Conservation (phyloP, 352 stramenopile genomes). For the Globisporangium nodosum region DNA sequence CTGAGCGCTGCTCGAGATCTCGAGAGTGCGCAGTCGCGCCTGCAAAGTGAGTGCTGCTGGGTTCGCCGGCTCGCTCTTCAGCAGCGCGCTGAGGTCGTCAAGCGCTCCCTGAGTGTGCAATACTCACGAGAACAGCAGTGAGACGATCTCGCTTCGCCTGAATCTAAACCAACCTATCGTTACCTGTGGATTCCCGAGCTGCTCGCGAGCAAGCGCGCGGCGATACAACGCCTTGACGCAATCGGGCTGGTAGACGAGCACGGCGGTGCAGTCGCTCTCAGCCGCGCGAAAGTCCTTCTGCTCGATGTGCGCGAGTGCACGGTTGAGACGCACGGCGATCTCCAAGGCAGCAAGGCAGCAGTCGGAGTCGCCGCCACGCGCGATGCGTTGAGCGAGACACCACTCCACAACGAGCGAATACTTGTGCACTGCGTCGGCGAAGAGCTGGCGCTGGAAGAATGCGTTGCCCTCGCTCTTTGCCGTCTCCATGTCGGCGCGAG, state of each 20-base stretch:
- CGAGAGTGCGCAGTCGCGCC: neutral
- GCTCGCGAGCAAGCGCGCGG: constrained; percentile 65
- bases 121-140: neutral
- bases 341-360: constrained; percentile 23
- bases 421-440: constrained; percentile 33
- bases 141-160: neutral
- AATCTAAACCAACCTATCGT: neutral
- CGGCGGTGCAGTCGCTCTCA: constrained; percentile 69
- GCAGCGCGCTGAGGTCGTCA: constrained; percentile 21
- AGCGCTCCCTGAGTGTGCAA: constrained; percentile 23
- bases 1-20: neutral
- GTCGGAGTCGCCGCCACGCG: neutral
- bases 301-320: constrained; percentile 52
- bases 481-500: constrained; percentile 21
- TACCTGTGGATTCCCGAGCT: constrained; percentile 56
- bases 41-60: constrained; percentile 15
- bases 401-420: constrained; percentile 39
- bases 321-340: constrained; percentile 55
- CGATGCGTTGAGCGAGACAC: neutral
- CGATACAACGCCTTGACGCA: constrained; percentile 91
- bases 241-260: constrained; percentile 48
- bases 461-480: constrained; percentile 58
- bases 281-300: constrained; percentile 13
- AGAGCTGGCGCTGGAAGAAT: constrained; percentile 42
- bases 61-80: constrained; percentile 35